A percentile compares a stretch with the other conserved stretches of the same genome.
phyloP scores from a whole-genome alignment of 1,284 basidiomycete genomes.

The Naganishia cerealis region DNA sequence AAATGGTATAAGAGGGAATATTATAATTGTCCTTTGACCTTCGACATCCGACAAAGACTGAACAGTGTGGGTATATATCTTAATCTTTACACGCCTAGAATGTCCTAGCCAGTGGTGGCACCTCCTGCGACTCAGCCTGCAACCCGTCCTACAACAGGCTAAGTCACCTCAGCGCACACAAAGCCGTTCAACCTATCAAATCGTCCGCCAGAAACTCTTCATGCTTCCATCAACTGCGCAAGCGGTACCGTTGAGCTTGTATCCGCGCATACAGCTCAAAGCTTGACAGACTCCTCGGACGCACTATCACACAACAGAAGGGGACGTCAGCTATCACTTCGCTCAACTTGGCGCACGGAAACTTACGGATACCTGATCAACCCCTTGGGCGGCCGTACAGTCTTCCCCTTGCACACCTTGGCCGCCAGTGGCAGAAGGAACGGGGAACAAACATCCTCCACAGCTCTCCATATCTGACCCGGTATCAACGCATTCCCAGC shows the following conservation, averaged over 20 bases:
- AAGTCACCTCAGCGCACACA: too few relatives aligned
- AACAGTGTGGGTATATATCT: too few relatives aligned
- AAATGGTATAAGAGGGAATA: too few relatives aligned
- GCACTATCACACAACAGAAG: not conserved
- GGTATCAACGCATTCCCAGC: constrained; percentile 15
- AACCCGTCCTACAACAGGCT: too few relatives aligned
- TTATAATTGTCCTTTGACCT: too few relatives aligned
- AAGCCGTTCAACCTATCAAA: not conserved
- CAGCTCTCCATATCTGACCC: constrained; percentile 10
- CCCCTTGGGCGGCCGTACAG: constrained; percentile 1
- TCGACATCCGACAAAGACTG: too few relatives aligned
- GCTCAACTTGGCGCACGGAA: not conserved
- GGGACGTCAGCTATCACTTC: not conserved
- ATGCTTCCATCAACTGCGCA: constrained; percentile 5
- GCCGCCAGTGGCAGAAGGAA: too few relatives aligned
- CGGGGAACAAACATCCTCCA: constrained; percentile 14
- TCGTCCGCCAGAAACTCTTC: constrained; percentile 17
- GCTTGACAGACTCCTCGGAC: constrained; percentile 1
- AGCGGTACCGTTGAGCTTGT: constrained; percentile 8
- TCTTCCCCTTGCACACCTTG: too few relatives aligned
- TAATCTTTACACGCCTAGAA: too few relatives aligned
- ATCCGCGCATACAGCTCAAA: constrained; percentile 15
- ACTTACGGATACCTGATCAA: constrained; percentile 9
- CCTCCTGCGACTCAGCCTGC: too few relatives aligned
- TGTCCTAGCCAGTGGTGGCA: too few relatives aligned